Evolutionary conservation across 345 rosid genomes (phyloP).

Genomic region (Euphorbia tirucalli): DNA sequence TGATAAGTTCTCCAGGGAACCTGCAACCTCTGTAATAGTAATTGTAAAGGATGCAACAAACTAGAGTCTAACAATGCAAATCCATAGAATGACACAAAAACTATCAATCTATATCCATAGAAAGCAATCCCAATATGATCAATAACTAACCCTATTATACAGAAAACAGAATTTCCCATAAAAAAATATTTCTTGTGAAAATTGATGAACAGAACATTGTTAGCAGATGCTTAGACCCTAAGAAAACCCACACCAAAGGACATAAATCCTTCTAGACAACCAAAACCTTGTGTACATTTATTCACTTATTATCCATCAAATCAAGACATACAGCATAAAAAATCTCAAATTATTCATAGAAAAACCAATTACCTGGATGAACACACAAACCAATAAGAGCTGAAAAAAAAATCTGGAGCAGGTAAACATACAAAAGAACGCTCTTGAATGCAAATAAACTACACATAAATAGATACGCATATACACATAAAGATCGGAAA

Average conservation of each 20-base stretch:
- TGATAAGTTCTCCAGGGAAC: slow-evolving; percentile 54
- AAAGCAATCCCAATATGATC: not conserved
- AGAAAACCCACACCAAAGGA: not conserved
- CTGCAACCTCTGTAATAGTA: slow-evolving; percentile 50
- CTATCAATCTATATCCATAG: not conserved
- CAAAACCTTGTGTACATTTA: no score
- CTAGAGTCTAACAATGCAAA: not conserved
- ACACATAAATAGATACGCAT: not conserved
- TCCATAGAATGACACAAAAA: not conserved
- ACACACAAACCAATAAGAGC: not conserved
- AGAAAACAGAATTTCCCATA: not conserved
- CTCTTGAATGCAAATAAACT: not conserved
- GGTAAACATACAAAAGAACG: slow-evolving; percentile 7
- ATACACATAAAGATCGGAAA: not conserved
- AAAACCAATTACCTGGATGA: not conserved
- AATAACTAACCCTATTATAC: not conserved
- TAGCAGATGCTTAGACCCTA: not conserved
- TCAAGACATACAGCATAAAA: slow-evolving; percentile 7
- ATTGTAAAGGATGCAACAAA: slow-evolving; percentile 33
- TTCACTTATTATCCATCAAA: not conserved
- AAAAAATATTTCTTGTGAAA: not conserved
- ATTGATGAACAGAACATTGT: not conserved
- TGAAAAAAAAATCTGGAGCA: not conserved
- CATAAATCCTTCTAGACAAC: no score
- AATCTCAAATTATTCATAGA: slow-evolving; percentile 5